A percentile compares a stretch with the other conserved stretches of the same genome.
These are phyloP conservation scores for grape (Vitis vinifera) DNA, from an alignment of 164 flowering plant genomes.

Conservation along the genomic window DNA sequence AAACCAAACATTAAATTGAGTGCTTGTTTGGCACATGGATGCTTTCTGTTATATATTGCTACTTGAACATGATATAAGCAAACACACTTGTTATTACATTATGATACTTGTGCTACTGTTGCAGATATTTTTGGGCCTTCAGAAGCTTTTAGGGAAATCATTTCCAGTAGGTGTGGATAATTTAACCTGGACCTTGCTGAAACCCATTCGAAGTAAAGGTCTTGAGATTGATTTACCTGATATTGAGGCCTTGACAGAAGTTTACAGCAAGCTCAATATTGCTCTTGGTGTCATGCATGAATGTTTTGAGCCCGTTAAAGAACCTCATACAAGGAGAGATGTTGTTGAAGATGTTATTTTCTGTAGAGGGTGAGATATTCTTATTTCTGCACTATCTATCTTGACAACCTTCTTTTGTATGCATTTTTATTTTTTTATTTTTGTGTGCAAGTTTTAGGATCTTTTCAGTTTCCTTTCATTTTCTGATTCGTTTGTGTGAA, in stretches of 20 bases:
- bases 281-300: constrained; percentile 85
- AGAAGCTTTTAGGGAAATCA: constrained; percentile 48
- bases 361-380: constrained; percentile 52
- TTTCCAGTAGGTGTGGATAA: constrained; percentile 45
- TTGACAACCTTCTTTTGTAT: neutral
- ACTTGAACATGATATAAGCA: neutral
- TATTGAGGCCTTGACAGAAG: constrained; percentile 35
- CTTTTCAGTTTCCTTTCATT: neutral
- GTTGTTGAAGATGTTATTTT: constrained; percentile 74
- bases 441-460: neutral
- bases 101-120: constrained; percentile 4
- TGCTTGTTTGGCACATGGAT: neutral
- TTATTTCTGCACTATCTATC: neutral
- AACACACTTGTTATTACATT: neutral
- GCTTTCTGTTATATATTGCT: neutral
- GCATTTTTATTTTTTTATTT: neutral
- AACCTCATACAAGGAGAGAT: constrained; percentile 54
- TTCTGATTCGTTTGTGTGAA: neutral
- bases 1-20: neutral
- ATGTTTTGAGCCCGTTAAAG: constrained; percentile 74
- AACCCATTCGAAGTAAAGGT: constrained; percentile 26
- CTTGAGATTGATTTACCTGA: constrained; percentile 17
- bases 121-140: constrained; percentile 65
- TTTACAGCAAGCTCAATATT: constrained; percentile 61
- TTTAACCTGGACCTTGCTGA: constrained; percentile 69